phyloP scores from a whole-genome alignment of 2,329 filamentous ascomycete genomes.

The Fusarium praegraminearum region DNA sequence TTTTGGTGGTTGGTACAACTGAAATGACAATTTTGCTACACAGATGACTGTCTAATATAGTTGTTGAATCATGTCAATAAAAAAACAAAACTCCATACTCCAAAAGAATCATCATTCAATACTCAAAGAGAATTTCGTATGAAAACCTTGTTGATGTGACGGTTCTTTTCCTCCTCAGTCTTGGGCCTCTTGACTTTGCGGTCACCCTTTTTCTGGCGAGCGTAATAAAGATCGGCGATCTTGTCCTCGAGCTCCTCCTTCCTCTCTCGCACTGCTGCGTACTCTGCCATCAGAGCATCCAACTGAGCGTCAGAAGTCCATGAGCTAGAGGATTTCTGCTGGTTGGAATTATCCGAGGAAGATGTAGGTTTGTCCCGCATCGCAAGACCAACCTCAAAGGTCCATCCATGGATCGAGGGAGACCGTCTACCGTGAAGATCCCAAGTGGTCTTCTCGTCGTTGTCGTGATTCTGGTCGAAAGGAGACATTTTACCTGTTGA shows the following conservation, averaged over 20 bases:
- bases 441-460: too few species aligned
- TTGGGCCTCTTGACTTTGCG: neutral
- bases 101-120: neutral
- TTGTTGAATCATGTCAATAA: neutral
- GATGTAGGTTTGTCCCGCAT: neutral
- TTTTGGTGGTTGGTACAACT: too few species aligned
- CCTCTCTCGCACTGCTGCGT: neutral
- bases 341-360: neutral
- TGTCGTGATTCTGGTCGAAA: fast-evolving
- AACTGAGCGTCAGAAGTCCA: neutral
- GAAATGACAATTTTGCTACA: too few species aligned
- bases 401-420: neutral
- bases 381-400: too few species aligned
- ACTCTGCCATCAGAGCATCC: neutral
- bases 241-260: neutral
- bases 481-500: neutral
- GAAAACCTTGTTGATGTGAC: conserved; percentile 18
- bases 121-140: neutral
- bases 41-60: neutral
- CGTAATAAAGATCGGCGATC: neutral
- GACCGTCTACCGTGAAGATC: fast-evolving
- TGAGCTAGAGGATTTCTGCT: neutral
- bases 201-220: neutral
- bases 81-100: neutral
- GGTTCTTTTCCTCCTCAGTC: conserved; percentile 14